Base-by-base conservation (phyloP, 2,329 filamentous ascomycete species). In the Rutstroemia sp. region DNA sequence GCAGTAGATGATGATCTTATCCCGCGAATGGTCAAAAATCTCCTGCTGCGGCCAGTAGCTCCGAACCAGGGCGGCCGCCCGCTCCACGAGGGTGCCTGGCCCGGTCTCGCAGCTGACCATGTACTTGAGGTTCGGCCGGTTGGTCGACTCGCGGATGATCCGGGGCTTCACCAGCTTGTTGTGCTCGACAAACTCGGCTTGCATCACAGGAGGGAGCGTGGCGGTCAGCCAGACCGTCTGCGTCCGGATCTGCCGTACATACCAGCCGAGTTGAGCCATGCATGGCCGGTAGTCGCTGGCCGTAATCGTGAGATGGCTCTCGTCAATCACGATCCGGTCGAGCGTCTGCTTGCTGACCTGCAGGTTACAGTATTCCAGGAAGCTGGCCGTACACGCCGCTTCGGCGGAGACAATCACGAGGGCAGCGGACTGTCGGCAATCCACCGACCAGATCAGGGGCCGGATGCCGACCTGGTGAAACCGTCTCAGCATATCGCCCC, bases 1-100 rank as follows among this genome's bases (percentile, higher is more conserved):
- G 44, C 18, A 61, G 37, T 61, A 62, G 18, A 62, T 50, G 34
- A 62, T 61, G 39, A 61, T 59, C 51, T 61, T 61, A 42, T 62
- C 56, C 34, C 25, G 30, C 16, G 25, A 27, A 42, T 30, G 5
- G 27, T 30, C 27, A 30, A 30, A 30, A 30, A 30, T 30, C 27
- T 30, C 27, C 27, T 7, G 8, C 8, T 30, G 27, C 8, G 8
- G 49, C 53, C n/a, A 61, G 39, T 37, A 59, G 49, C 21, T 30
- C 16, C 49, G 42, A 18, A 61, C 44, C 12, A 60, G 27, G 19
- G 52, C 19, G 18, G 51, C 46, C 18, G 49, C 51, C 19, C 47
- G 57, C 30, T 62, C 45, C 44, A 57, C 42, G 4, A 61, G 25
- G 6, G 30, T 37, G 3, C 51, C 48, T 34, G 41, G 19, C 12